phyloP scores from a whole-genome alignment of 1,284 basidiomycete genomes.

The Microbotryum violaceum region DNA sequence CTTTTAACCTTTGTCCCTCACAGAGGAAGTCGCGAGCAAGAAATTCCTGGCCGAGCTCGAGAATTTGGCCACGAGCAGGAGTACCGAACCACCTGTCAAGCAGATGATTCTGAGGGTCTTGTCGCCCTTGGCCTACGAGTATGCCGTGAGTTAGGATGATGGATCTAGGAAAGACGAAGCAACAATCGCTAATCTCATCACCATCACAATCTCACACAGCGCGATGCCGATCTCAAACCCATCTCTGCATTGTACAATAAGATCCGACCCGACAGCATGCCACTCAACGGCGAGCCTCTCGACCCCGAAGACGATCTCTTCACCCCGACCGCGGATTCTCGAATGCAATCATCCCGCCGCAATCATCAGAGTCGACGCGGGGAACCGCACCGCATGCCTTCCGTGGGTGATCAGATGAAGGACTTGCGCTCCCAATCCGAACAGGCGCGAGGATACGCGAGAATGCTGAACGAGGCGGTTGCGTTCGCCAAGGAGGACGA shows the following conservation, averaged over 20 bases:
- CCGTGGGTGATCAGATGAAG: conserved; percentile 14
- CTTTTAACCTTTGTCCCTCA: not conserved
- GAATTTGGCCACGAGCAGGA: conserved; percentile 16
- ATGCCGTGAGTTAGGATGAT: conserved; percentile 7
- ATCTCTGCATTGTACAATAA: conserved; percentile 25
- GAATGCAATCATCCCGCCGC: conserved; percentile 5
- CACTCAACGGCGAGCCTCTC: conserved; percentile 16
- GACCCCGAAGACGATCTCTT: conserved; percentile 19
- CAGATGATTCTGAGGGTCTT: conserved; percentile 30
- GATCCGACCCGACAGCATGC: conserved; percentile 15
- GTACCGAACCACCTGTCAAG: conserved; percentile 24
- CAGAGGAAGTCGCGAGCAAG: conserved; percentile 31
- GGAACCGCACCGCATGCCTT: not conserved
- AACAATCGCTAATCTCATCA: not conserved
- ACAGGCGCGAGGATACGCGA: conserved; percentile 26
- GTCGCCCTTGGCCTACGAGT: conserved; percentile 29
- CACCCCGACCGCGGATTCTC: conserved; percentile 4
- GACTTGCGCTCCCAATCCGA: conserved; percentile 17
- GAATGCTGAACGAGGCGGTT: conserved; percentile 30
- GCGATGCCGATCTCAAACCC: conserved; percentile 19
- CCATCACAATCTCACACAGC: conserved; percentile 1
- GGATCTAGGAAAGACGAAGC: not conserved
- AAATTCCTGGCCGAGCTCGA: conserved; percentile 30
- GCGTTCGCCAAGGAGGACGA: conserved; percentile 11
- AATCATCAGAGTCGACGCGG: conserved; percentile 2